A percentile compares a stretch with the other conserved stretches of the same genome.
Conservation (phyloP, 2,329 filamentous ascomycete genomes). For the Esteya vermicola region DNA sequence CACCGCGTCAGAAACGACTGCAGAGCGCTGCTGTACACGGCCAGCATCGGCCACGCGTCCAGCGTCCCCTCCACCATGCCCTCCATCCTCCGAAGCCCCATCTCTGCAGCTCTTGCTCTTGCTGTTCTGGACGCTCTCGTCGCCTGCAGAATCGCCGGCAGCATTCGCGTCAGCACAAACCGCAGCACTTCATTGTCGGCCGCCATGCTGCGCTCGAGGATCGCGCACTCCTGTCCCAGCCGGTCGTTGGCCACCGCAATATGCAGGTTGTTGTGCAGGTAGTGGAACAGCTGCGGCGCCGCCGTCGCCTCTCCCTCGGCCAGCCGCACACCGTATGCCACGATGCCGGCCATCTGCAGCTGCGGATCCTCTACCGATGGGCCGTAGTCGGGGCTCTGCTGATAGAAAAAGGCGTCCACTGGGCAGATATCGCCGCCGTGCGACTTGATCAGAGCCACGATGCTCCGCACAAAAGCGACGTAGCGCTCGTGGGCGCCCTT, state of each 20-base stretch:
- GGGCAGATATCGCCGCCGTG: constrained; percentile 38
- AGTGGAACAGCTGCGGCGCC: constrained; percentile 37
- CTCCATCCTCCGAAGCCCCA: too few species aligned
- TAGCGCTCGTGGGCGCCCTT: constrained; percentile 29
- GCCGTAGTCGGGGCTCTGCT: constrained; percentile 40
- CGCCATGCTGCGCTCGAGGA: constrained; percentile 35
- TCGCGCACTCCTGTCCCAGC: constrained; percentile 28
- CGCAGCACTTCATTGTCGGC: constrained; percentile 25
- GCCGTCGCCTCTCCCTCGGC: constrained; percentile 35
- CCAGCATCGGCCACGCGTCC: constrained; percentile 31
- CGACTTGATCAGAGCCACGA: constrained; percentile 39
- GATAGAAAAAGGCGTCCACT: constrained; percentile 41
- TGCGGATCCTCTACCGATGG: constrained; percentile 41
- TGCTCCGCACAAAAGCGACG: constrained; percentile 34
- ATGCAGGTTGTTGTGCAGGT: constrained; percentile 43
- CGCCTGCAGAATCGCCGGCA: constrained; percentile 35
- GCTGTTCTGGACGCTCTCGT: too few species aligned
- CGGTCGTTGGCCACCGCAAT: constrained; percentile 33
- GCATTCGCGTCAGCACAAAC: constrained; percentile 37
- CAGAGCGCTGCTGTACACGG: constrained; percentile 33
- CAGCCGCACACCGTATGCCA: constrained; percentile 40
- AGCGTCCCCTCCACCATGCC: too few species aligned
- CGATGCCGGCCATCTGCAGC: constrained; percentile 39
- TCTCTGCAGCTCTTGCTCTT: too few species aligned
- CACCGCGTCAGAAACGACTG: constrained; percentile 19